These are phyloP conservation scores for Crotalaria pallida DNA, from an alignment of 306 rosid species.

Conservation along the genomic window DNA sequence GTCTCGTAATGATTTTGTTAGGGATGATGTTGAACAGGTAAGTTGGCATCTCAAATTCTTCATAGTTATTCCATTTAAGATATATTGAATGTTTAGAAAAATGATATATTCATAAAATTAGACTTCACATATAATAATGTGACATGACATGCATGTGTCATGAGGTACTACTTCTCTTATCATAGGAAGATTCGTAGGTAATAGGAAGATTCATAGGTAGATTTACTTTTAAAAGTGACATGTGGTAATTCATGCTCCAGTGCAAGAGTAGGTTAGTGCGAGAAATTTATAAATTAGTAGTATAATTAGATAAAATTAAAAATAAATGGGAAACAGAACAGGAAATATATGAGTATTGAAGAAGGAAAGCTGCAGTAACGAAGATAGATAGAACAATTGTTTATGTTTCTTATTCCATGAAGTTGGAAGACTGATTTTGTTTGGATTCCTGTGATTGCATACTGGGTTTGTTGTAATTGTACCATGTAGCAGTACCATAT, in stretches of 20 bases:
- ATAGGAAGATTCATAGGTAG: not conserved
- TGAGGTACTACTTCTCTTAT: no score
- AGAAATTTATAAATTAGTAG: not conserved
- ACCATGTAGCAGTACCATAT: no score
- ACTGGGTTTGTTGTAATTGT: no score
- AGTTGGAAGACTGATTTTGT: not conserved
- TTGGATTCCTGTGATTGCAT: not conserved
- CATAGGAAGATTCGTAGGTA: not conserved
- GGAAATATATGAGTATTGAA: not conserved
- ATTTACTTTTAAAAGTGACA: not conserved
- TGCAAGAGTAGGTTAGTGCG: not conserved
- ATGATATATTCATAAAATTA: not conserved
- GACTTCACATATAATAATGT: no score
- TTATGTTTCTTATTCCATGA: not conserved
- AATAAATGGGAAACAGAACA: not conserved
- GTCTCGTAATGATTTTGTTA: slow-evolving; percentile 77
- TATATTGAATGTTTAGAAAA: not conserved
- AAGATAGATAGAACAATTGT: not conserved
- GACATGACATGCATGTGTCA: not conserved
- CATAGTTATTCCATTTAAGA: not conserved
- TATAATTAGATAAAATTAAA: not conserved
- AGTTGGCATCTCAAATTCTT: slow-evolving; percentile 25
- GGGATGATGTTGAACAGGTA: slow-evolving; percentile 98
- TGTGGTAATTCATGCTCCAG: not conserved
- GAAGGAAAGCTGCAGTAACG: not conserved